A percentile compares a stretch with the other conserved stretches of the same genome.
Conservation (phyloP, 441 rosid species). For the Erodium moschatum region DNA sequence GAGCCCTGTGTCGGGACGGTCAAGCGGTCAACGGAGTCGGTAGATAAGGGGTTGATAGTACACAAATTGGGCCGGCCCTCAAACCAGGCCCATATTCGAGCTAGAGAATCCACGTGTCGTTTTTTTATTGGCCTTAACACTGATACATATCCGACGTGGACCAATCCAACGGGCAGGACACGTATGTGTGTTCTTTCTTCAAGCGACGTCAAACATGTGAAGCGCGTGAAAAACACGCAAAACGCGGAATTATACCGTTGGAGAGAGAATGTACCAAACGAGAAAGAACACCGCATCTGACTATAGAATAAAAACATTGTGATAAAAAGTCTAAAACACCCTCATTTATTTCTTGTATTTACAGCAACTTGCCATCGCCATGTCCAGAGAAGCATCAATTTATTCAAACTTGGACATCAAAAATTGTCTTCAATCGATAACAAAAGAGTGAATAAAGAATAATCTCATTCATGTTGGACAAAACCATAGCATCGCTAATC, state of each 20-base stretch:
- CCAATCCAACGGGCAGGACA: background rate
- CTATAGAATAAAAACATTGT: background rate
- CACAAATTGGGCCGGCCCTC: constrained; percentile 1
- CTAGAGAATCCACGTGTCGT: background rate
- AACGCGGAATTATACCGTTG: constrained; percentile 4
- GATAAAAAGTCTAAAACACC: too few relatives aligned
- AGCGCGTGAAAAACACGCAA: background rate
- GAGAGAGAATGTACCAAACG: background rate
- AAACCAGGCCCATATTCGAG: background rate
- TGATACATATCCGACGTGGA: constrained; percentile 1
- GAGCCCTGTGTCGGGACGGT: constrained; percentile 9
- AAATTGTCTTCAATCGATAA: too few relatives aligned
- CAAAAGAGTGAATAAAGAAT: too few relatives aligned
- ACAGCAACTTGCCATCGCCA: too few relatives aligned
- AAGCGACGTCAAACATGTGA: background rate
- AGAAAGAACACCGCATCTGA: background rate
- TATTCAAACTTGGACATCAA: too few relatives aligned
- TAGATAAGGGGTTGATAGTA: too few relatives aligned
- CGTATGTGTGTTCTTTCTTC: background rate
- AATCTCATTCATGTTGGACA: too few relatives aligned
- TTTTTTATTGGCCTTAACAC: background rate
- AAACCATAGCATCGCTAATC: too few relatives aligned
- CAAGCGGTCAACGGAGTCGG: background rate
- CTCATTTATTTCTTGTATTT: too few relatives aligned
- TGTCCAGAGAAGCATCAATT: too few relatives aligned